Base-by-base conservation (phyloP, 73 alveolate species). In the Stentor coeruleus region DNA sequence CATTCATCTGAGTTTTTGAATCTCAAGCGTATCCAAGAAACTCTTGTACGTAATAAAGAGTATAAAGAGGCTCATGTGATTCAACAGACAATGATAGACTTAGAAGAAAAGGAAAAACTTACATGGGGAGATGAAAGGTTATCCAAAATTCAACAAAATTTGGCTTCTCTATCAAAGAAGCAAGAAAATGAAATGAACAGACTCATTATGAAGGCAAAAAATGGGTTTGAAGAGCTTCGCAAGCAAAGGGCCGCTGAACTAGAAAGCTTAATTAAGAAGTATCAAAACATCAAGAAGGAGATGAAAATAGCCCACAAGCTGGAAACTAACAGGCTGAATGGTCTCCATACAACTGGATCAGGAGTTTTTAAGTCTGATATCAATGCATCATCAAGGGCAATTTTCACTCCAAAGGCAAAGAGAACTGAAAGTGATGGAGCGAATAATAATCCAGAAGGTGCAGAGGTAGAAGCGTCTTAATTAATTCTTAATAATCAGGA, bases 211-310 rank as follows among this genome's bases (percentile, higher is more conserved):
- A 87, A 84, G 77, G 83, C 87, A 40, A 83, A 76, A 58, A 85
- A 86, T 35, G 84, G 82, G 14, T 38, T 60, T 74, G 86, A 86
- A 35, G 92, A 83, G 74, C 83, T 80, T 33, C 74, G 81, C 49
- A 86, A 83, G 28, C 85, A 87, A 55, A 74, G 93, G 80, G 96
- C 91, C 15, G 59, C 33, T 14, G 96, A 90, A 41, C 84, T 88
- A 41, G 91, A 86, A 58, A 86, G 82, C 83, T 84, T 86, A 37
- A 59, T 90, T 31, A 88, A 90, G 81, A 89, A 93, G 41, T 90
- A 90, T 57, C 87, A 90, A 79, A 90, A 90, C 76, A 91, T 90
- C 3, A 90, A 90, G 90, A 90, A 90, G 84, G 93, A 86, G 74
- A 57, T 90, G 0, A 92, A 86, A 42, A 90, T 84, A 74, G 80